Percentiles rank a stretch among this genome's conserved stretches.
phyloP scores from a whole-genome alignment of 2,329 filamentous ascomycete genomes.

The Bertia moriformis region DNA sequence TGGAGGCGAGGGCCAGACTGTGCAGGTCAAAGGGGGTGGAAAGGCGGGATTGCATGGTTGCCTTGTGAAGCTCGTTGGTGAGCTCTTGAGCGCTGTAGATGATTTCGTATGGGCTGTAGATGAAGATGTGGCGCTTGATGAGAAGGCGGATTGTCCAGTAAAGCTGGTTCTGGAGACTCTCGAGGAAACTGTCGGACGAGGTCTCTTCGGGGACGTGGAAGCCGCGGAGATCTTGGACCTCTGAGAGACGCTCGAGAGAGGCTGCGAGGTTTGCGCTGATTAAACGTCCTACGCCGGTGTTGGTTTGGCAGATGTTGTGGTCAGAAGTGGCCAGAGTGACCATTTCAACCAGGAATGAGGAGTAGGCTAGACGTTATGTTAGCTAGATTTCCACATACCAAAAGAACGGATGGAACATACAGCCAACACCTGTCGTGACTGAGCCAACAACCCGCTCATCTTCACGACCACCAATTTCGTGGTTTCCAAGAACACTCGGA shows the following conservation, averaged over 20 bases:
- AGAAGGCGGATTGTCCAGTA: constrained; percentile 24
- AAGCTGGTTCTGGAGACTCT: constrained; percentile 20
- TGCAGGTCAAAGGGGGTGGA: constrained; percentile 23
- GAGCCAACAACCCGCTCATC: constrained; percentile 20
- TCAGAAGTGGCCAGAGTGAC: constrained; percentile 16
- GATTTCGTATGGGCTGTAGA: constrained; percentile 22
- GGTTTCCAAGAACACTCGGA: constrained; percentile 16
- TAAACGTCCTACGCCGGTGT: constrained; percentile 17
- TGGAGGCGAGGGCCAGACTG: constrained; percentile 19
- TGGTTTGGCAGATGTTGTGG: constrained; percentile 13
- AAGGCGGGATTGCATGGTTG: constrained; percentile 12
- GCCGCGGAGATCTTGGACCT: constrained; percentile 16
- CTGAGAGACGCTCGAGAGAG: constrained; percentile 19
- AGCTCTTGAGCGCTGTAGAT: constrained; percentile 21
- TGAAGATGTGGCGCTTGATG: constrained; percentile 23
- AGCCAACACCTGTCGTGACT: constrained; percentile 17
- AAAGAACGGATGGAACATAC: constrained; percentile 19
- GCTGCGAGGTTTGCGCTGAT: constrained; percentile 17
- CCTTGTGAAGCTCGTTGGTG: constrained; percentile 20
- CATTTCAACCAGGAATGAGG: constrained; percentile 18
- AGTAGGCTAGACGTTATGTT: constrained; percentile 18
- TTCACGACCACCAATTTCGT: constrained; percentile 19
- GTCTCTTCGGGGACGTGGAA: constrained; percentile 3
- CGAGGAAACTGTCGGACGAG: constrained; percentile 11
- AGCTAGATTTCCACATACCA: too few species aligned